Evolutionary conservation across 306 rosid genomes (phyloP).

Genomic region (Vigna hirtella): DNA sequence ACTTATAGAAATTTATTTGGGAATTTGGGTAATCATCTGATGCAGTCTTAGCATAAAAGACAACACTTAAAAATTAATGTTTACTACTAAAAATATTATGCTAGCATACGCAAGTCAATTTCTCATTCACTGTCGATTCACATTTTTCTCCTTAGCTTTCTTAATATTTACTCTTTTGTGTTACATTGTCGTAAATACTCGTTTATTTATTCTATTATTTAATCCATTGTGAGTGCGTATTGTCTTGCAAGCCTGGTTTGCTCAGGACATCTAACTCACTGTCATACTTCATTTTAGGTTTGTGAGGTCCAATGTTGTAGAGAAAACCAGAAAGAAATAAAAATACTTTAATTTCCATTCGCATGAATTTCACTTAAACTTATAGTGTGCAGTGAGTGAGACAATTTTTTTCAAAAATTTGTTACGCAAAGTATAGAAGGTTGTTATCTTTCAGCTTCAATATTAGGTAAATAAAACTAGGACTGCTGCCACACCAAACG

Average conservation of each 20-base stretch:
- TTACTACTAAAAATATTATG: neutral
- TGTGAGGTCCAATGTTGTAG: neutral
- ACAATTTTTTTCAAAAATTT: neutral
- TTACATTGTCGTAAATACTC: neutral
- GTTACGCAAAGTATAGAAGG: neutral
- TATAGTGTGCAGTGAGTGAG: neutral
- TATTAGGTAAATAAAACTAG: neutral
- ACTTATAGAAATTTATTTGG: too few species aligned
- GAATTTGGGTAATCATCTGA: too few species aligned
- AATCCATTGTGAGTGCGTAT: constrained; percentile 15
- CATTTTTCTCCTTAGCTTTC: neutral
- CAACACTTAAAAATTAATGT: neutral
- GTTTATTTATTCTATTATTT: constrained; percentile 11
- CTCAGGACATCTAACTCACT: neutral
- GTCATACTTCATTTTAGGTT: neutral
- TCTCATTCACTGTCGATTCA: neutral
- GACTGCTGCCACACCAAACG: neutral
- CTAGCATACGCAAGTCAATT: constrained; percentile 1
- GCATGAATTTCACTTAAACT: neutral
- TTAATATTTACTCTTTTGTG: neutral
- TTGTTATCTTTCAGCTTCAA: constrained; percentile 14
- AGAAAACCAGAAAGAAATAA: neutral
- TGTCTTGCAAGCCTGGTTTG: constrained; percentile 12
- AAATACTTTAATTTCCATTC: neutral
- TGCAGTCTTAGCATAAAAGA: neutral